Conservation (phyloP, 257 asterid genomes). For the Scutellaria barbata region DNA sequence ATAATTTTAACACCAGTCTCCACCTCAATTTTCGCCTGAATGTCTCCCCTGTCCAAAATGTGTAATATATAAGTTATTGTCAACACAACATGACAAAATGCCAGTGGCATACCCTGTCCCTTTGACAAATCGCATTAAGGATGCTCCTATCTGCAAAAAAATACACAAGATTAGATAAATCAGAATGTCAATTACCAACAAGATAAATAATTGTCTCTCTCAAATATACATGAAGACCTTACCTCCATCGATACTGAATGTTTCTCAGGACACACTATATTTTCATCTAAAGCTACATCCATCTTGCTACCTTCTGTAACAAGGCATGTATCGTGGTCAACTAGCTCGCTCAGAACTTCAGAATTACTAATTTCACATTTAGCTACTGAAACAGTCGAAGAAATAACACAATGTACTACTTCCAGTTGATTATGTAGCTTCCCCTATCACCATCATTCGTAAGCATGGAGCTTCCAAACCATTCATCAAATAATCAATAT, state of each 20-base stretch:
- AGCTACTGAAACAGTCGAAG: constrained; percentile 38
- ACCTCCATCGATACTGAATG: constrained; percentile 62
- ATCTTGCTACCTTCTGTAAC: constrained; percentile 32
- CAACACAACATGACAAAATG: constrained; percentile 4
- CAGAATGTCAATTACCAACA: not conserved
- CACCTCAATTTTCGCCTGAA: constrained; percentile 63
- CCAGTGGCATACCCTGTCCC: constrained; percentile 68
- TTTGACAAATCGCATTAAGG: constrained; percentile 75
- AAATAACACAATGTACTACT: constrained; percentile 37
- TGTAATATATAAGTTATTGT: constrained; percentile 16
- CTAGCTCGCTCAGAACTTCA: constrained; percentile 38
- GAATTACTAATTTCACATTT: constrained; percentile 34
- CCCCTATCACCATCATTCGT: constrained; percentile 42
- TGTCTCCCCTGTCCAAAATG: constrained; percentile 62
- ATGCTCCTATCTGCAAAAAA: constrained; percentile 70
- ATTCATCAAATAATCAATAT: constrained; percentile 33
- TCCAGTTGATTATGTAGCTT: constrained; percentile 37
- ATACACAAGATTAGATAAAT: constrained; percentile 32
- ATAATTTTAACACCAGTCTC: constrained; percentile 63
- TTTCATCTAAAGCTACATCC: constrained; percentile 37
- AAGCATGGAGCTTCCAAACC: constrained; percentile 31
- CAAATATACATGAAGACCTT: constrained; percentile 14
- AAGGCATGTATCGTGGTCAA: constrained; percentile 31
- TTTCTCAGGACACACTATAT: constrained; percentile 32
- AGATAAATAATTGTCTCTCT: not conserved